A percentile compares a stretch with the other conserved stretches of the same genome.
phyloP scores from a whole-genome alignment of 305 asterid genomes.

The Solanum hybrid region DNA sequence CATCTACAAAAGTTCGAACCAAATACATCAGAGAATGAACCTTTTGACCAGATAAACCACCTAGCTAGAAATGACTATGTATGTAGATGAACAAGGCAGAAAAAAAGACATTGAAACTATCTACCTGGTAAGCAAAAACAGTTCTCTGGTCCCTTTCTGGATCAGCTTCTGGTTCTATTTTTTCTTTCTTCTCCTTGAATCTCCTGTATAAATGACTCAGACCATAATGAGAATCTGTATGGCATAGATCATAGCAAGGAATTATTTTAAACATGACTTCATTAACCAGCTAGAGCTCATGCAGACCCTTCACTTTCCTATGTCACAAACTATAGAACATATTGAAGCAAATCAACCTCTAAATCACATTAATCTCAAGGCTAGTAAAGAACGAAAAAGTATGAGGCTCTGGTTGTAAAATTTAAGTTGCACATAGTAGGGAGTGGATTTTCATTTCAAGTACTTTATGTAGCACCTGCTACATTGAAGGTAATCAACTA shows the following conservation, averaged over 20 bases:
- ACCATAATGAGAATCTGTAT: conserved; percentile 37
- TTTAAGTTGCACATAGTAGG: background rate
- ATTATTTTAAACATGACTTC: background rate
- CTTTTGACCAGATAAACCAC: background rate
- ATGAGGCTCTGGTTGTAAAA: background rate
- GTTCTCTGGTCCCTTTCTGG: conserved; percentile 99
- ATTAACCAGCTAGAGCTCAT: background rate
- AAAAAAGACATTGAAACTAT: background rate
- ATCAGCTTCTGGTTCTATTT: conserved; percentile 92
- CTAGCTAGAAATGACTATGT: background rate
- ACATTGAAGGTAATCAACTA: background rate
- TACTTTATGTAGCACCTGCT: background rate
- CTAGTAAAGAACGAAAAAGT: background rate
- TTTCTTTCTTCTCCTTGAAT: conserved; percentile 86
- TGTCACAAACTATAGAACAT: background rate
- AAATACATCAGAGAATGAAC: background rate
- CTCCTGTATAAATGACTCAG: conserved; percentile 76
- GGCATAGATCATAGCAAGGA: background rate
- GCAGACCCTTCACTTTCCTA: background rate
- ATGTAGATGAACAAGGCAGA: background rate
- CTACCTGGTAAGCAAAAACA: conserved; percentile 93
- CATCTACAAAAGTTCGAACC: conserved; percentile 44
- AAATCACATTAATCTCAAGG: background rate
- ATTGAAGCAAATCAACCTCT: background rate
- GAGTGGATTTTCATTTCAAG: background rate